Evolutionary conservation across 2,329 filamentous ascomycete species (phyloP).

Genomic region (Neofusicoccum umdonicola): DNA sequence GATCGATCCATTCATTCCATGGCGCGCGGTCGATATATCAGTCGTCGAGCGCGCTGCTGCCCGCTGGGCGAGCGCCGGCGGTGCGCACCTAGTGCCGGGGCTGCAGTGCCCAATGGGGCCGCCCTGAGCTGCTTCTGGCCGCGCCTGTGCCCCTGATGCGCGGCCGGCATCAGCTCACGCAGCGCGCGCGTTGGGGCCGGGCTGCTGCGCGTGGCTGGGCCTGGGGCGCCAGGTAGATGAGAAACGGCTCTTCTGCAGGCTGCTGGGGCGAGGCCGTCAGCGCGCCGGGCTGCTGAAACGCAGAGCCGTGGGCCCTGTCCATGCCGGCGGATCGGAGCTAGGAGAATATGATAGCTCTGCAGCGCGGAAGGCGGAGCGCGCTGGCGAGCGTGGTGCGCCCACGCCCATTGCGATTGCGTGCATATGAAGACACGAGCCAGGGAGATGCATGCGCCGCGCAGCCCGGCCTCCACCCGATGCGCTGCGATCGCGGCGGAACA

Average conservation of each 20-base stretch:
- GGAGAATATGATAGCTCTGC: background rate
- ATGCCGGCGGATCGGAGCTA: background rate
- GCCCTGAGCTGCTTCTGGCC: background rate
- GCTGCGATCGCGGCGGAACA: background rate
- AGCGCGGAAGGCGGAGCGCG: background rate
- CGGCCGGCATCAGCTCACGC: conserved; percentile 4
- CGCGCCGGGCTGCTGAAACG: background rate
- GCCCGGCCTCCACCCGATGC: conserved; percentile 1
- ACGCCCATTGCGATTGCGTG: background rate
- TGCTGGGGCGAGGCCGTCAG: background rate
- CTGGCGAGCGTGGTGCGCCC: background rate
- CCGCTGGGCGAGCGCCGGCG: background rate
- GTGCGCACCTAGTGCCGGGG: conserved; percentile 4
- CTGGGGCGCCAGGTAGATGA: conserved; percentile 11
- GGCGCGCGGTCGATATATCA: background rate
- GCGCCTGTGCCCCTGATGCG: conserved; percentile 14
- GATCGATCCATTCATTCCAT: conserved; percentile 9
- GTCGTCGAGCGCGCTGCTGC: background rate
- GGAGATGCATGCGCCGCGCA: conserved; percentile 7
- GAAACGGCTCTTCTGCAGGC: conserved; percentile 8
- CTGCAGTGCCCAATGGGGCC: conserved; percentile 6
- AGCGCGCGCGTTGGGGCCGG: background rate
- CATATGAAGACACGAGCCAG: conserved; percentile 1
- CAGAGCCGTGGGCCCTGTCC: background rate
- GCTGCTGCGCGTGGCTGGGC: conserved; percentile 5